phyloP scores from a whole-genome alignment of 1,284 basidiomycete species.

The Irpex rosettiformis region DNA sequence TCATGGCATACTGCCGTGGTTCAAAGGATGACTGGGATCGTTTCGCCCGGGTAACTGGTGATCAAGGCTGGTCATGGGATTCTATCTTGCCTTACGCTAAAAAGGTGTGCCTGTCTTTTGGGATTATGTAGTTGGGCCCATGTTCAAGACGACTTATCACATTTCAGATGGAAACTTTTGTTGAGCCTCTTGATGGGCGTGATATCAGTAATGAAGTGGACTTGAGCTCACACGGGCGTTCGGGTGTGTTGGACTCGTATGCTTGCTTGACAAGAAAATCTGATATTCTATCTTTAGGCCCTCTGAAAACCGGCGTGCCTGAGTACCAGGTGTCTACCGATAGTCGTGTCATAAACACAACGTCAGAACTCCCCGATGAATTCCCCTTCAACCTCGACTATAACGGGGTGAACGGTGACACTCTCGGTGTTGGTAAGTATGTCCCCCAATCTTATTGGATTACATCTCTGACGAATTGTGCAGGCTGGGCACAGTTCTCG shows the following conservation, averaged over 20 bases:
- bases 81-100: constrained; percentile 18
- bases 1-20: constrained; percentile 29
- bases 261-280: background rate
- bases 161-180: background rate
- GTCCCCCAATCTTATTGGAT: background rate
- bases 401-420: background rate
- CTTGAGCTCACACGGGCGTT: background rate
- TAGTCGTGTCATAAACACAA: constrained; percentile 1
- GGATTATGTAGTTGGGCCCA: too few relatives aligned
- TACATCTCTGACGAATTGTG: background rate
- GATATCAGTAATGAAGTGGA: background rate
- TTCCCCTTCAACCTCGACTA: constrained; percentile 5
- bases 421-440: constrained; percentile 3
- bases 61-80: constrained; percentile 31
- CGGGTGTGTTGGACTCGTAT: background rate
- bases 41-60: constrained; percentile 24
- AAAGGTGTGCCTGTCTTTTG: constrained; percentile 24
- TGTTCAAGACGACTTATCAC: background rate
- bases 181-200: background rate
- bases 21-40: constrained; percentile 29
- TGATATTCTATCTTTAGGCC: background rate
- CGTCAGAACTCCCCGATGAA: background rate
- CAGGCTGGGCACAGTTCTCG: background rate
- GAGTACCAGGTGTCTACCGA: background rate
- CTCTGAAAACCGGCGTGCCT: background rate